These are phyloP conservation scores for Akanthomyces dipterigenus DNA, from an alignment of 2,329 filamentous ascomycete species.

Conservation along the genomic window DNA sequence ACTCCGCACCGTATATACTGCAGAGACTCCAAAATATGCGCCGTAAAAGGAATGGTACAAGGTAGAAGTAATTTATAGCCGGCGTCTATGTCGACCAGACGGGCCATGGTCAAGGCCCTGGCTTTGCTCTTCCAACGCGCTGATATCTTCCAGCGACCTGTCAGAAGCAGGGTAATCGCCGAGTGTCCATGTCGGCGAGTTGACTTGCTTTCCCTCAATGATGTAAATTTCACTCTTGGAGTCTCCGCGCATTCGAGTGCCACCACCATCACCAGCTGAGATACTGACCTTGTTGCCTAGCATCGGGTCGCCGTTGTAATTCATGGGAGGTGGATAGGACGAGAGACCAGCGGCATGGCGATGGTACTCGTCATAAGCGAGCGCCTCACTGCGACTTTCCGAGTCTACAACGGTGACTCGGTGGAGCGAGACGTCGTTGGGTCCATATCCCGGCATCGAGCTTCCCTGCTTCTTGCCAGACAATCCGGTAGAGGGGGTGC, in stretches of 20 bases:
- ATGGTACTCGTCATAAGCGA: constrained; percentile 16
- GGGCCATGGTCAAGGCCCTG: constrained; percentile 19
- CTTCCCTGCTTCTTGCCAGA: constrained; percentile 22
- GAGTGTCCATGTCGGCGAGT: constrained; percentile 18
- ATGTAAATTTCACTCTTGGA: constrained; percentile 30
- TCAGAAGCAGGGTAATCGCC: constrained; percentile 17
- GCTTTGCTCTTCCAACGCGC: constrained; percentile 26
- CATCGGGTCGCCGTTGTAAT: constrained; percentile 5
- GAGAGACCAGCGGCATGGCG: constrained; percentile 1
- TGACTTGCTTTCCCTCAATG: constrained; percentile 24
- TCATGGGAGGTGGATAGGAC: background rate
- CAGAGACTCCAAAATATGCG: background rate
- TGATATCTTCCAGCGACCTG: constrained; percentile 23
- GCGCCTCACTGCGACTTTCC: constrained; percentile 15
- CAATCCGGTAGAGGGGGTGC: constrained; percentile 24
- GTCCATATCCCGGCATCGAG: constrained; percentile 28
- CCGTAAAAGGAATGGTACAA: background rate
- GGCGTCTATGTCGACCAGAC: background rate
- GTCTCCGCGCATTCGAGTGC: constrained; percentile 14
- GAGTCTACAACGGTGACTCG: constrained; percentile 19
- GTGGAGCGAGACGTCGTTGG: constrained; percentile 31
- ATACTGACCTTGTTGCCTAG: constrained; percentile 6
- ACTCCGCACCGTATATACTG: background rate
- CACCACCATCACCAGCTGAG: background rate
- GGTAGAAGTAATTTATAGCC: background rate